These are phyloP conservation scores for Kregervanrija fluxuum DNA, from an alignment of 805 yeast species.

Conservation along the genomic window DNA sequence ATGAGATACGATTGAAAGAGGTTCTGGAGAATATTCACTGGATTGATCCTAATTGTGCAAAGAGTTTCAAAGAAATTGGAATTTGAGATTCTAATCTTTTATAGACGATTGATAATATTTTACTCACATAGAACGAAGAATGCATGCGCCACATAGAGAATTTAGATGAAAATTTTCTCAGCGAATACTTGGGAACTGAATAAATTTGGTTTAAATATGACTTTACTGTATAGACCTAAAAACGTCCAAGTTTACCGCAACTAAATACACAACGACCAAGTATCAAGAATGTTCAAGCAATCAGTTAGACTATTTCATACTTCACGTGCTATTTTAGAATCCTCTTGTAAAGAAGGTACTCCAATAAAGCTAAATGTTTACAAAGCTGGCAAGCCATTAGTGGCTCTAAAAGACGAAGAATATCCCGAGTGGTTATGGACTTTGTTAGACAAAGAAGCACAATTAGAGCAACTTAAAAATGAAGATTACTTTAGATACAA, in stretches of 20 bases:
- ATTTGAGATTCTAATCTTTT: no score
- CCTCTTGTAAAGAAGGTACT: constrained; percentile 67
- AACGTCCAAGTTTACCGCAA: not conserved
- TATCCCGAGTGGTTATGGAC: constrained; percentile 97
- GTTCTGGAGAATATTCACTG: no score
- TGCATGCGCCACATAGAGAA: no score
- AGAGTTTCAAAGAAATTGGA: no score
- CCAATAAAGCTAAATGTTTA: constrained; percentile 62
- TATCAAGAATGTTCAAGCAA: constrained; percentile 2
- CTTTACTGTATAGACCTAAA: not conserved
- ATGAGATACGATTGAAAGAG: no score
- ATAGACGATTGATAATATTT: no score
- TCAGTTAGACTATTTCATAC: constrained; percentile 16
- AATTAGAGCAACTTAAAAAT: constrained; percentile 43
- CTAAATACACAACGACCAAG: no score
- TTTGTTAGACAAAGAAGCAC: constrained; percentile 61
- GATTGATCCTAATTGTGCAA: no score
- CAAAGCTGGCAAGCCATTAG: constrained; percentile 79
- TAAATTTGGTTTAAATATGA: no score
- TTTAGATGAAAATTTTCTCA: no score
- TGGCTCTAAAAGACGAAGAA: constrained; percentile 80
- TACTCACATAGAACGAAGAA: no score
- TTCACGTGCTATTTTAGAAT: constrained; percentile 20
- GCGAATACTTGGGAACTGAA: no score
- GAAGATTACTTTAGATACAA: constrained; percentile 59